These are phyloP conservation scores for Fusarium beomiforme DNA, from an alignment of 2,329 filamentous ascomycete species.

Conservation along the genomic window DNA sequence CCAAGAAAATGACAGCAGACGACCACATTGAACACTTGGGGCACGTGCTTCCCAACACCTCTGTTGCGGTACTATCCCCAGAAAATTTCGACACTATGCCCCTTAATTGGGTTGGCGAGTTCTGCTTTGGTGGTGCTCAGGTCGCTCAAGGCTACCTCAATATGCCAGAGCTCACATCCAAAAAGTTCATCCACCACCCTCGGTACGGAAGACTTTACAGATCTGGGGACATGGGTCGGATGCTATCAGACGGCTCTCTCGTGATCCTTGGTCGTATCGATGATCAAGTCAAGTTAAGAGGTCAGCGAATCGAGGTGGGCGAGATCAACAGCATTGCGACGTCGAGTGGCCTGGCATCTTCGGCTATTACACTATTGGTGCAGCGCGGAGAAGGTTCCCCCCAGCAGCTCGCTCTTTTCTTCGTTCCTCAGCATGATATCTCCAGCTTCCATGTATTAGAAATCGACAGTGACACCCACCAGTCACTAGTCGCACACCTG, in stretches of 20 bases:
- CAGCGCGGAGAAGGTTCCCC: slow-evolving; percentile 49
- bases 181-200: slow-evolving; percentile 76
- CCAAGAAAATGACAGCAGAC: slow-evolving; percentile 67
- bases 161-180: slow-evolving; percentile 66
- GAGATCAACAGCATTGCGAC: slow-evolving; percentile 76
- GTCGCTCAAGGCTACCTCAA: slow-evolving; percentile 80
- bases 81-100: slow-evolving; percentile 66
- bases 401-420: slow-evolving; percentile 75
- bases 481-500: slow-evolving; percentile 64
- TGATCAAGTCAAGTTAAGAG: slow-evolving; percentile 83
- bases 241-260: slow-evolving; percentile 81
- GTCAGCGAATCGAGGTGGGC: slow-evolving; percentile 80
- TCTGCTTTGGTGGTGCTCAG: slow-evolving; percentile 89
- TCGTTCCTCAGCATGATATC: slow-evolving; percentile 58
- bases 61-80: slow-evolving; percentile 69
- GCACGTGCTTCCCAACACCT: slow-evolving; percentile 77
- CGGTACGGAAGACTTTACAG: slow-evolving; percentile 79
- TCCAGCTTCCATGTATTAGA: slow-evolving; percentile 51
- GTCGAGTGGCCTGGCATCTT: slow-evolving; percentile 59
- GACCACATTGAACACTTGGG: slow-evolving; percentile 82
- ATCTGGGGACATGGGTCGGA: slow-evolving; percentile 82
- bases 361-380: slow-evolving; percentile 72
- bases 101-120: slow-evolving; percentile 78
- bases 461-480: slow-evolving; percentile 48
- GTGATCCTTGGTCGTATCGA: slow-evolving; percentile 78